Conservation (phyloP, 441 rosid genomes). For the Pelargonium myrrhifolium region DNA sequence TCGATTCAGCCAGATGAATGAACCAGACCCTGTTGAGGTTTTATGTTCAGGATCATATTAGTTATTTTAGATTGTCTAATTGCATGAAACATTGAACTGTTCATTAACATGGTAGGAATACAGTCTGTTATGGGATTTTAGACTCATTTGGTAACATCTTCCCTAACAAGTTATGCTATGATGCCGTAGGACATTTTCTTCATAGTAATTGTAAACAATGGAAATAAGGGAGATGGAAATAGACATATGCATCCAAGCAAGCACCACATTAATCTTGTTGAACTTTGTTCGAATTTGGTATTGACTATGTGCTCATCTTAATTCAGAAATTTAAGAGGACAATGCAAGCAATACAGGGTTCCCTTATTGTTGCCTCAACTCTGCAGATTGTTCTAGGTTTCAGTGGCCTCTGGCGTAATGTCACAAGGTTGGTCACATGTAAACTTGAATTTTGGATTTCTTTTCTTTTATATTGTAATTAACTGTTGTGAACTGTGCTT, state of each 20-base stretch:
- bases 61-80: not conserved
- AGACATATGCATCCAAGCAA: not conserved
- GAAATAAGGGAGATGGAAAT: not conserved
- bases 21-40: slow-evolving; percentile 66
- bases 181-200: not conserved
- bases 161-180: not conserved
- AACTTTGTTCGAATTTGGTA: not conserved
- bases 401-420: slow-evolving; percentile 98
- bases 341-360: slow-evolving; percentile 91
- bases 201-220: not conserved
- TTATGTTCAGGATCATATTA: slow-evolving; percentile 22
- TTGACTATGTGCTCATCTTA: slow-evolving; percentile 15
- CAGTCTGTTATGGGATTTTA: not conserved
- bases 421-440: slow-evolving; percentile 48
- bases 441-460: not conserved
- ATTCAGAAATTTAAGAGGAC: slow-evolving; percentile 67
- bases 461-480: not conserved
- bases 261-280: not conserved
- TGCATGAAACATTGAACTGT: slow-evolving; percentile 11
- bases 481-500: not conserved
- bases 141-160: not conserved
- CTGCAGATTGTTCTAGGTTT: slow-evolving; percentile 94
- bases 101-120: not conserved
- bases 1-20: slow-evolving; percentile 51
- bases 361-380: slow-evolving; percentile 84